Evolutionary conservation across 306 rosid species (phyloP).

Genomic region (Canavalia gladiata): DNA sequence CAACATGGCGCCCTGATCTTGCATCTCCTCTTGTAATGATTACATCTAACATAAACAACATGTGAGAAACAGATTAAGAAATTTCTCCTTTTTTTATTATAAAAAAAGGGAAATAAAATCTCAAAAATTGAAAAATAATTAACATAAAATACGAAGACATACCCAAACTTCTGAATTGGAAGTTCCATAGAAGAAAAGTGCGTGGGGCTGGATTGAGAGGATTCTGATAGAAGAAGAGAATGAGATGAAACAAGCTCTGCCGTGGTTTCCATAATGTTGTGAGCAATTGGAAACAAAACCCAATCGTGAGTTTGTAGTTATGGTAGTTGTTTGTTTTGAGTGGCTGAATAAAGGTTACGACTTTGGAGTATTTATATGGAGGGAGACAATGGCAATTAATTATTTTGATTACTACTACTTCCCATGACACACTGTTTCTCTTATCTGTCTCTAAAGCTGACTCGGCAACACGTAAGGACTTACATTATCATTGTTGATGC

Average conservation of each 20-base stretch:
- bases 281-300: not conserved
- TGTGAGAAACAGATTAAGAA: not conserved
- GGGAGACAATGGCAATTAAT: not conserved
- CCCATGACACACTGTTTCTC: not conserved
- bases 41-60: slow-evolving; percentile 59
- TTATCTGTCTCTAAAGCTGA: not conserved
- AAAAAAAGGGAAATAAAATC: not conserved
- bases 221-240: not conserved
- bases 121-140: not conserved
- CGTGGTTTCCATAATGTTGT: slow-evolving; percentile 35
- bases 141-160: not conserved
- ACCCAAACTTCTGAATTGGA: slow-evolving; percentile 62
- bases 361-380: slow-evolving; percentile 9
- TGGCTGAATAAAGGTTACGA: no score
- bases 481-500: not conserved
- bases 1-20: slow-evolving; percentile 80
- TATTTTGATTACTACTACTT: not conserved
- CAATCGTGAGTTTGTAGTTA: slow-evolving; percentile 30
- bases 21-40: slow-evolving; percentile 79
- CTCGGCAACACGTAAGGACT: not conserved
- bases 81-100: not conserved
- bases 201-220: slow-evolving; percentile 27
- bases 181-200: slow-evolving; percentile 40
- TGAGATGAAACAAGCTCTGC: slow-evolving; percentile 1
- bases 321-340: not conserved